Percentiles rank a stretch among this genome's conserved stretches.
Conservation (phyloP, 176 grass and related monocot genomes). For the Calamus simplicifolius region DNA sequence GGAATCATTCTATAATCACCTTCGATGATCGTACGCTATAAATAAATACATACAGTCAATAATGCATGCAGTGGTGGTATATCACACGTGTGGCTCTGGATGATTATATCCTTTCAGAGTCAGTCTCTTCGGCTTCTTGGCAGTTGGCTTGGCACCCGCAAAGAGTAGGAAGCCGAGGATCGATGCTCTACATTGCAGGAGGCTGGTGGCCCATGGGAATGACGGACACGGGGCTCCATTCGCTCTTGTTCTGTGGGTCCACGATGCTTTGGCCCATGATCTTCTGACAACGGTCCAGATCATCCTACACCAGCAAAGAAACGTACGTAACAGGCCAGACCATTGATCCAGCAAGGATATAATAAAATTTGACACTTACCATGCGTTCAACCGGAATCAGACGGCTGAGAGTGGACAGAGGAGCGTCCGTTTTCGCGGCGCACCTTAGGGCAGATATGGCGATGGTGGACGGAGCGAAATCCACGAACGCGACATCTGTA, state of each 20-base stretch:
- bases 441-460: slow-evolving; percentile 41
- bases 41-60: no score
- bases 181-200: no score
- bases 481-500: slow-evolving; percentile 26
- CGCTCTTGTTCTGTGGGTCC: background rate
- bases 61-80: no score
- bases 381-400: slow-evolving; percentile 14
- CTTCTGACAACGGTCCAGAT: slow-evolving; percentile 15
- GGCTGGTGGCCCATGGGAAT: slow-evolving; percentile 6
- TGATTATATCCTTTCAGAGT: no score
- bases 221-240: slow-evolving; percentile 30
- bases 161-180: no score
- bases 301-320: background rate
- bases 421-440: slow-evolving; percentile 2
- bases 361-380: slow-evolving; percentile 9
- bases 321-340: background rate
- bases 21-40: no score
- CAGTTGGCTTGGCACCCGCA: no score
- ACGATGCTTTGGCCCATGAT: slow-evolving; percentile 12
- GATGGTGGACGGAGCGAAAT: slow-evolving; percentile 35
- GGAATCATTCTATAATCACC: no score
- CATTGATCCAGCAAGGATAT: background rate
- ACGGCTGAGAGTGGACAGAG: background rate
- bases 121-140: no score
- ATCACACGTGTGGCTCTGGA: no score